Percentiles rank a stretch among this genome's conserved stretches.
These are phyloP conservation scores for Solanum medicagineum DNA, from an alignment of 257 asterid species.

Conservation along the genomic window DNA sequence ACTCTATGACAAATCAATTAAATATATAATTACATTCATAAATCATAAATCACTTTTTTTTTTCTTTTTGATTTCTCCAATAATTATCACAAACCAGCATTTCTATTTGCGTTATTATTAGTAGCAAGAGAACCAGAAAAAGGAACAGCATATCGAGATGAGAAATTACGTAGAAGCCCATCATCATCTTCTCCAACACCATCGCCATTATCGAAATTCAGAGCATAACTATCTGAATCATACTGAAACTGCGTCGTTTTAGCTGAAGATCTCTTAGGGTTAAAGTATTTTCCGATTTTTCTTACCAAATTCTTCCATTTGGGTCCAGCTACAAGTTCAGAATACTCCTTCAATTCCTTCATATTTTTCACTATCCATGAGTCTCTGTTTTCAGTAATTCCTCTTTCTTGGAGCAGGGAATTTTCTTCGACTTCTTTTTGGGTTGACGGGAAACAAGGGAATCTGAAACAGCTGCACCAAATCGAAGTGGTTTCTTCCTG, in stretches of 20 bases:
- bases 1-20: background rate
- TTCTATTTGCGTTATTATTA: constrained; percentile 13
- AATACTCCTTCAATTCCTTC: constrained; percentile 27
- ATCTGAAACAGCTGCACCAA: background rate
- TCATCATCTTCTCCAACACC: constrained; percentile 11
- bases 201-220: constrained; percentile 34
- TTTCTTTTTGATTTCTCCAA: background rate
- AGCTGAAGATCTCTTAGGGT: background rate
- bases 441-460: background rate
- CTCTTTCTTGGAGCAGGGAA: background rate
- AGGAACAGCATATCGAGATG: constrained; percentile 30
- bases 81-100: constrained; percentile 10
- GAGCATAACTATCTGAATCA: constrained; percentile 44
- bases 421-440: background rate
- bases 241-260: constrained; percentile 29
- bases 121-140: background rate
- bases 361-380: constrained; percentile 13
- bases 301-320: constrained; percentile 40
- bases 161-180: constrained; percentile 26
- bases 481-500: background rate
- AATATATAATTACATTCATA: background rate
- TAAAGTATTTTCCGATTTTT: constrained; percentile 21
- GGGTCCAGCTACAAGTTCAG: constrained; percentile 43
- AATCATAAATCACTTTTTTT: background rate
- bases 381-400: constrained; percentile 4